These are phyloP conservation scores for Scenedesmus sp. DNA, from an alignment of 163 green algal genomes.

Conservation along the genomic window DNA sequence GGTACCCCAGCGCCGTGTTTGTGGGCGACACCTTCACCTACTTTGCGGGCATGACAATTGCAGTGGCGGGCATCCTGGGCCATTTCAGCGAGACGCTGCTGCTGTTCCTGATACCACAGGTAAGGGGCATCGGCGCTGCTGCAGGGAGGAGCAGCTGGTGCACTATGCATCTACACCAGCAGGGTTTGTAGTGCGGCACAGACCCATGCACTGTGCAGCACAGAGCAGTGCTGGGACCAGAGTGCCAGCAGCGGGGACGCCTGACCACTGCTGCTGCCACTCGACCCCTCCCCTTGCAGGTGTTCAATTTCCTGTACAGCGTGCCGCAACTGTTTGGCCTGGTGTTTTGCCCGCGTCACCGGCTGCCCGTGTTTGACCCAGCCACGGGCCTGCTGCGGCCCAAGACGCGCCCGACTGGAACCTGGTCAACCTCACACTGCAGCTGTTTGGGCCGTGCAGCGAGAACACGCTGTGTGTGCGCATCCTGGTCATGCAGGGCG, in stretches of 20 bases:
- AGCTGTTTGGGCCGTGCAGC: constrained; percentile 82
- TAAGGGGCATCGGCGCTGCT: not conserved
- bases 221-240: not conserved
- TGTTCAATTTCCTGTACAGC: constrained; percentile 99
- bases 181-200: no score
- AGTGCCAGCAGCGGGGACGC: not conserved
- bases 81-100: constrained; percentile 99
- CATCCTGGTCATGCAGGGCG: constrained; percentile 84
- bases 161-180: no score
- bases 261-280: not conserved
- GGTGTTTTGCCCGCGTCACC: constrained; percentile 95
- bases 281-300: not conserved
- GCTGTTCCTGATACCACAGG: constrained; percentile 96
- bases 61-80: constrained; percentile 97
- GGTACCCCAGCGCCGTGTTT: constrained; percentile 94
- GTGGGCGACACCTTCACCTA: constrained; percentile 99
- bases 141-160: not conserved
- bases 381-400: constrained; percentile 82
- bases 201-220: not conserved
- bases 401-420: constrained; percentile 92
- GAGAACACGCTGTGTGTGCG: constrained; percentile 87
- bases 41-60: constrained; percentile 98
- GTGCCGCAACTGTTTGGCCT: constrained; percentile 97
- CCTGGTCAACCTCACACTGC: constrained; percentile 91
- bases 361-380: constrained; percentile 90